These are phyloP conservation scores for Saccharomycopsis sp. DNA, from an alignment of 805 yeast genomes.

Conservation along the genomic window DNA sequence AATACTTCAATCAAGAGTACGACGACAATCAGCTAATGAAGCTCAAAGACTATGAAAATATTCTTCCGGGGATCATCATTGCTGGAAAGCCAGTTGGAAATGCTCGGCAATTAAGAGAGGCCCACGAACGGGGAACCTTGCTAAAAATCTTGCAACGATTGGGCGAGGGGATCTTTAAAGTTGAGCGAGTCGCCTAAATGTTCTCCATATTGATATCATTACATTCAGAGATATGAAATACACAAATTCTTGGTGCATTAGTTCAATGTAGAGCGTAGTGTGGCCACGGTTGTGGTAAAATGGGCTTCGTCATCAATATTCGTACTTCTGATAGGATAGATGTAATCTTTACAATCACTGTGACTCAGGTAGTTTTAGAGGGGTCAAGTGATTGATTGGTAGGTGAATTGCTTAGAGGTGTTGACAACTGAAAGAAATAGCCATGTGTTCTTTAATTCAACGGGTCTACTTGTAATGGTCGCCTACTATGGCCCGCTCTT, in stretches of 20 bases:
- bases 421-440: too few species aligned
- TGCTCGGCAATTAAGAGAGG: slow-evolving; percentile 15
- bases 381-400: too few species aligned
- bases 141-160: slow-evolving; percentile 10
- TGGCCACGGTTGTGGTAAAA: neutral
- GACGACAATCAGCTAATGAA: slow-evolving; percentile 1
- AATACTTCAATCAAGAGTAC: neutral
- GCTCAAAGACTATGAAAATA: slow-evolving; percentile 14
- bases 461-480: too few species aligned
- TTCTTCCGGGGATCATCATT: slow-evolving; percentile 19
- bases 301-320: too few species aligned
- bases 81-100: slow-evolving; percentile 21
- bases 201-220: too few species aligned
- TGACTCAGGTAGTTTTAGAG: too few species aligned
- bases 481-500: too few species aligned
- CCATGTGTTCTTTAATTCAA: too few species aligned
- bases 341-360: too few species aligned
- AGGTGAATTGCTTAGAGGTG: too few species aligned
- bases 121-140: slow-evolving; percentile 13
- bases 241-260: neutral
- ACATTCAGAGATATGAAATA: too few species aligned
- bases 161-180: slow-evolving; percentile 19
- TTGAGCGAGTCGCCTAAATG: slow-evolving; percentile 17
- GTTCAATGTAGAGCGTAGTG: neutral
- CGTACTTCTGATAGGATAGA: too few species aligned